These are phyloP conservation scores for Nakaseomyces bracarensis DNA, from an alignment of 1,139 yeast species.

Conservation along the genomic window DNA sequence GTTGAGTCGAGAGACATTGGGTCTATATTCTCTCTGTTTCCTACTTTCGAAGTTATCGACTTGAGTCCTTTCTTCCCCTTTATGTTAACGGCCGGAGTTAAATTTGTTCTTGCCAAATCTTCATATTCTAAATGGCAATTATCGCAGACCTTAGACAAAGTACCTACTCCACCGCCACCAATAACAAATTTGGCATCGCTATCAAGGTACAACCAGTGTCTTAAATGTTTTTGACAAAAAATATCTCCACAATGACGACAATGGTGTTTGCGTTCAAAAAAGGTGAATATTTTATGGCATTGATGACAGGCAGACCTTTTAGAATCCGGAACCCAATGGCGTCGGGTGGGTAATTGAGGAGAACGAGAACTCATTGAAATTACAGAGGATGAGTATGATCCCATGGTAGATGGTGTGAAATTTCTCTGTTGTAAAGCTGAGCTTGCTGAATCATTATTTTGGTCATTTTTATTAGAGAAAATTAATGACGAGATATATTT, in stretches of 20 bases:
- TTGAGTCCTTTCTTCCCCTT: neutral
- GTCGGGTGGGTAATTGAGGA: constrained; percentile 43
- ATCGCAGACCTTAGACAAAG: constrained; percentile 72
- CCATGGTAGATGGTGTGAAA: constrained; percentile 4
- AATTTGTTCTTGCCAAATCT: constrained; percentile 35
- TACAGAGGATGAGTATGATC: constrained; percentile 3
- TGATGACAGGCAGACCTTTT: constrained; percentile 55
- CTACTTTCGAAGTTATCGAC: neutral
- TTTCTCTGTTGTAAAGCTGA: constrained; percentile 2
- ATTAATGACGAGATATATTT: constrained; percentile 7
- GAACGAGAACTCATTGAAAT: constrained; percentile 8
- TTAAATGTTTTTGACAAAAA: constrained; percentile 62
- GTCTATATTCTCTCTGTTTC: neutral
- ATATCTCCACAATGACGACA: constrained; percentile 92
- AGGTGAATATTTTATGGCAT: constrained; percentile 60
- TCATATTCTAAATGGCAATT: constrained; percentile 65
- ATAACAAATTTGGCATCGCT: constrained; percentile 63
- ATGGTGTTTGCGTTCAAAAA: constrained; percentile 84
- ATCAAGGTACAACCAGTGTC: constrained; percentile 47
- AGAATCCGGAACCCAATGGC: constrained; percentile 76
- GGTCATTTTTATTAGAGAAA: constrained; percentile 7
- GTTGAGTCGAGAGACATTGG: constrained; percentile 9
- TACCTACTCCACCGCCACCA: constrained; percentile 53
- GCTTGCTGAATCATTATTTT: constrained; percentile 7
- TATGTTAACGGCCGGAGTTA: constrained; percentile 17